These are phyloP conservation scores for Multifurca ochricompacta DNA, from an alignment of 768 basidiomycete genomes.

Conservation along the genomic window DNA sequence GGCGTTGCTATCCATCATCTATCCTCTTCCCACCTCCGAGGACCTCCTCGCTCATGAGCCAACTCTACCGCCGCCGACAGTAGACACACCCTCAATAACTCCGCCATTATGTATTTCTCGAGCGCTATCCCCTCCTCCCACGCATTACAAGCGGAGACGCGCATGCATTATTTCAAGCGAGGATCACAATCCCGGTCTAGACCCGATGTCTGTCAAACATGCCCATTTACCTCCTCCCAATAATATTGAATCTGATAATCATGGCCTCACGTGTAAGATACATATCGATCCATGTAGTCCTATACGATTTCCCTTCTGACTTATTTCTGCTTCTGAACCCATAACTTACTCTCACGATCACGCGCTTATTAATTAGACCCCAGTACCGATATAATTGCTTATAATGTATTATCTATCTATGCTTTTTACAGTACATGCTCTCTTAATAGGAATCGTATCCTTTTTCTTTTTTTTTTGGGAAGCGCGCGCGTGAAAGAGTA, in stretches of 20 bases:
- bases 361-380: neutral
- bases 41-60: slow-evolving; percentile 10
- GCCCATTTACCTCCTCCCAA: neutral
- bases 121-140: slow-evolving; percentile 6
- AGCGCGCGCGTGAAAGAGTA: too few relatives aligned
- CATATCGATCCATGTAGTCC: neutral
- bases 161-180: slow-evolving; percentile 8
- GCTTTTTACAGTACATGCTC: neutral
- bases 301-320: slow-evolving; percentile 12
- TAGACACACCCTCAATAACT: neutral
- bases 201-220: slow-evolving; percentile 8
- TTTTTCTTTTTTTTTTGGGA: neutral
- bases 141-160: slow-evolving; percentile 15
- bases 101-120: neutral
- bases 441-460: neutral
- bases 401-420: slow-evolving; percentile 6
- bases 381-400: slow-evolving; percentile 1
- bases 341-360: neutral
- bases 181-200: slow-evolving; percentile 2
- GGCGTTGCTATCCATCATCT: slow-evolving; percentile 9
- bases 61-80: neutral
- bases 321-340: too few relatives aligned
- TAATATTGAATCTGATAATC: neutral
- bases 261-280: neutral
- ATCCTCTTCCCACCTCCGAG: slow-evolving; percentile 9